Base-by-base conservation (phyloP, 1,284 basidiomycete species). In the Marasmius sp. region DNA sequence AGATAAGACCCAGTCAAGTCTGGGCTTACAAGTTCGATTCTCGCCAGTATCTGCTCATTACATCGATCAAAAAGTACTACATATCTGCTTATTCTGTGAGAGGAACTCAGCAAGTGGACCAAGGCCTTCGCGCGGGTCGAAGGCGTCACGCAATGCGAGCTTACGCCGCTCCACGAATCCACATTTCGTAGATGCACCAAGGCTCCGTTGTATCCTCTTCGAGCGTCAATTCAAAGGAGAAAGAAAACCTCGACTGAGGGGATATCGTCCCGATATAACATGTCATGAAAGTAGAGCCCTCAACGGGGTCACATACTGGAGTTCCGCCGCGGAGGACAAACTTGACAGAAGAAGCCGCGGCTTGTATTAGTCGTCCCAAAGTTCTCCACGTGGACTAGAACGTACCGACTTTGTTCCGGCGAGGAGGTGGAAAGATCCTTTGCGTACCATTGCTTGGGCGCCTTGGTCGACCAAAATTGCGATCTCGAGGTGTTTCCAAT, bases 111-210 rank as follows among this genome's bases (percentile, higher is more conserved):
- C n/a, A 27, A 27, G 27, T 27, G 27, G 27, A 2, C 27, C 27
- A 27, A 27, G 2, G 27, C 27, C 5, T 27, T 27, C 27, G 27
- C 5, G 27, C 2, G 27, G 14, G 14, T 43, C 7, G 57, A n/a
- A 18, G 37, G 5, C 20, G 16, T 12, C 12, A 58, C 20, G 48
- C 14, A 33, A 16, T 39, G 39, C 11, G 41, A 48, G n/a, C 43
- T 45, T 4, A 58, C 8, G 1, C 36, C 36, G n/a, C 18, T 33
- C 18, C 20, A 36, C 51, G 60, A 53, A 80, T 62, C 81, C 79
- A 85, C 12, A 84, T 68, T 65, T 83, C 85, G 62, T 79, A 71
- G 53, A 86, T 66, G 58, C 67, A 69, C 82, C 83, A 85, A n/a
- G 67, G 67, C 47, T 70, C 67, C 37, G 68, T 59, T 56, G 72